phyloP scores from a whole-genome alignment of 805 yeast genomes.

The Maudiozyma turicensis region DNA sequence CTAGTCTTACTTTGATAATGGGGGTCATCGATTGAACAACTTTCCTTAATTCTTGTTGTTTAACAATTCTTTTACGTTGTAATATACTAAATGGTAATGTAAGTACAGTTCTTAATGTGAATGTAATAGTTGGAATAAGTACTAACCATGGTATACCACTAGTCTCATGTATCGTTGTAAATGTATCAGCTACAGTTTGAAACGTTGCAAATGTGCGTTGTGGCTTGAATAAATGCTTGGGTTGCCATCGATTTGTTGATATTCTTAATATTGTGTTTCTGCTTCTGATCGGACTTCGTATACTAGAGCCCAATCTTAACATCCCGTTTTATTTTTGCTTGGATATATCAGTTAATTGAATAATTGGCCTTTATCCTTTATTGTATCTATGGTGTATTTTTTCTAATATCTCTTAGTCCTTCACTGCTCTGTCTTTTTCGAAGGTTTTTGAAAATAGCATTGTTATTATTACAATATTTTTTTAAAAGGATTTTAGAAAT shows the following conservation, averaged over 20 bases:
- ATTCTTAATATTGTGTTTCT: no score
- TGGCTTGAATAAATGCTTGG: neutral
- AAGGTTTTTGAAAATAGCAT: no score
- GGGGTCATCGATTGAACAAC: conserved; percentile 69
- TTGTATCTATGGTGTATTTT: no score
- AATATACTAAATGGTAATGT: conserved; percentile 72
- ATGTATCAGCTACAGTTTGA: conserved; percentile 18
- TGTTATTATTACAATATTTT: no score
- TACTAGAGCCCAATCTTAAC: neutral
- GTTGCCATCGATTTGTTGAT: neutral
- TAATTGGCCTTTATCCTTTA: no score
- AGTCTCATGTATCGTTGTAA: conserved; percentile 35
- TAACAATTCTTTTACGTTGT: conserved; percentile 59
- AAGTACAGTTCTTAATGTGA: conserved; percentile 51
- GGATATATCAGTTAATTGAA: no score
- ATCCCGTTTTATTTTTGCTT: neutral
- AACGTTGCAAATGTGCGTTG: conserved; percentile 6
- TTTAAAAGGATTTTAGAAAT: no score
- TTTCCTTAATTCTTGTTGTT: conserved; percentile 65
- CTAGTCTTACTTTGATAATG: conserved; percentile 46
- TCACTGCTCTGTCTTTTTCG: no score
- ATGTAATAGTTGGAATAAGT: conserved; percentile 63
- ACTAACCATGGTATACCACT: conserved; percentile 76
- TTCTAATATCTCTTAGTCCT: no score
- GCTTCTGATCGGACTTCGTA: no score